Percentiles rank a stretch among this genome's conserved stretches.
Conservation (phyloP, 257 asterid species). For the Rhazya stricta region DNA sequence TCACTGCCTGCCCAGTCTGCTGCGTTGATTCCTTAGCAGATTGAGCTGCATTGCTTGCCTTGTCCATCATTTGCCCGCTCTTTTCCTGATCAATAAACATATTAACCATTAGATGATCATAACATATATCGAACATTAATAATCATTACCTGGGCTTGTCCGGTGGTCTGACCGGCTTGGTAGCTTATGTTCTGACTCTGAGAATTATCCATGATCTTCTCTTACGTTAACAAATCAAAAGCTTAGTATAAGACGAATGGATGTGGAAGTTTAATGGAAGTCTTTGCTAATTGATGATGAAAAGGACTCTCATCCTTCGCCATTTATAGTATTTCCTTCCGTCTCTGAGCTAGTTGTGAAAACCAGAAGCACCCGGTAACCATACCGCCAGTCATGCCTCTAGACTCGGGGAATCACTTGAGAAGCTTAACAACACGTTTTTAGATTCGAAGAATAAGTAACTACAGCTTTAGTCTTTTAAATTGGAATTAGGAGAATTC, state of each 20-base stretch:
- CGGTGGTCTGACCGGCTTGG: conserved; percentile 38
- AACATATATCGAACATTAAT: too few relatives aligned
- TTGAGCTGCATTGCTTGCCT: conserved; percentile 31
- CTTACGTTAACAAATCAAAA: background rate
- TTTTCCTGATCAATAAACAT: conserved; percentile 27
- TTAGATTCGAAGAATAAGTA: too few relatives aligned
- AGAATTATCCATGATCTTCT: conserved; percentile 19
- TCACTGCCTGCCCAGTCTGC: conserved; percentile 29
- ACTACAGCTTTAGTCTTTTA: too few relatives aligned
- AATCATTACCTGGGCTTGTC: conserved; percentile 35
- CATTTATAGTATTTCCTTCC: conserved; percentile 4
- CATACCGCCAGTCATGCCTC: too few relatives aligned
- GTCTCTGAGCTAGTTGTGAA: background rate
- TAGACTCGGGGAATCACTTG: background rate
- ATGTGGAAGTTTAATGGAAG: background rate
- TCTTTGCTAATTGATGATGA: background rate
- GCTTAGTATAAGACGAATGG: too few relatives aligned
- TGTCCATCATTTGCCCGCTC: conserved; percentile 31
- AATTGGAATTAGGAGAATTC: too few relatives aligned
- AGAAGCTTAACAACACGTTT: background rate
- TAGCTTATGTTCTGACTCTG: conserved; percentile 23
- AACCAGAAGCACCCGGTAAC: background rate
- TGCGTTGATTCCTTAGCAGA: conserved; percentile 31
- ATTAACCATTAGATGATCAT: background rate
- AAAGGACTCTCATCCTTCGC: background rate